phyloP scores from a whole-genome alignment of 2,329 filamentous ascomycete species.

The Xylariales sp. region DNA sequence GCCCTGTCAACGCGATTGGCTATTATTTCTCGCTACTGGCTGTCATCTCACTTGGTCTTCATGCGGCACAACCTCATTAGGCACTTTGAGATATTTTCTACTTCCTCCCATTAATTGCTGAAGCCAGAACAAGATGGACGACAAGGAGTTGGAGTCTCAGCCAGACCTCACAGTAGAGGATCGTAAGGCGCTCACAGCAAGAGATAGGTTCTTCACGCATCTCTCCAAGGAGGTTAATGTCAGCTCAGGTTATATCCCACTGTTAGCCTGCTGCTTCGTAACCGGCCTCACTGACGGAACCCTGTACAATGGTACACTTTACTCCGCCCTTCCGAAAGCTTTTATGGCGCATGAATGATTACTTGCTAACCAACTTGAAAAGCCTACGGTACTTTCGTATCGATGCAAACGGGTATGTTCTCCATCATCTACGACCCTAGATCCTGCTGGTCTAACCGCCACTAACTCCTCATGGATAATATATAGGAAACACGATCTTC shows the following conservation, averaged over 20 bases:
- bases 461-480: not conserved
- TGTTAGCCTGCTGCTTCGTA: conserved; percentile 12
- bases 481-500: conserved; percentile 35
- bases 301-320: conserved; percentile 13
- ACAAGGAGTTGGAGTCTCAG: conserved; percentile 1
- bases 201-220: conserved; percentile 1
- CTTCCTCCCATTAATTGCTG: not conserved
- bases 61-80: too few relatives aligned
- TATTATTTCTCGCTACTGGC: too few relatives aligned
- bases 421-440: not conserved
- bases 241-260: conserved; percentile 9
- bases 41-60: too few relatives aligned
- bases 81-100: not conserved
- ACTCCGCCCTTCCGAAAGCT: too few relatives aligned
- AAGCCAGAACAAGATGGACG: not conserved
- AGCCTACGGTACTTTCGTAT: conserved; percentile 39
- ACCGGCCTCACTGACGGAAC: conserved; percentile 15
- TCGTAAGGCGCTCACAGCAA: not conserved
- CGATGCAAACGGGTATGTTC: conserved; percentile 30
- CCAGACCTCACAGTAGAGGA: not conserved
- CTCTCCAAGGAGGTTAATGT: conserved; percentile 7
- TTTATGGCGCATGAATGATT: too few relatives aligned
- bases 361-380: not conserved
- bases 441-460: not conserved
- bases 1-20: too few relatives aligned